Evolutionary conservation across 805 yeast species (phyloP).

Genomic region (Lipomyces kockii): DNA sequence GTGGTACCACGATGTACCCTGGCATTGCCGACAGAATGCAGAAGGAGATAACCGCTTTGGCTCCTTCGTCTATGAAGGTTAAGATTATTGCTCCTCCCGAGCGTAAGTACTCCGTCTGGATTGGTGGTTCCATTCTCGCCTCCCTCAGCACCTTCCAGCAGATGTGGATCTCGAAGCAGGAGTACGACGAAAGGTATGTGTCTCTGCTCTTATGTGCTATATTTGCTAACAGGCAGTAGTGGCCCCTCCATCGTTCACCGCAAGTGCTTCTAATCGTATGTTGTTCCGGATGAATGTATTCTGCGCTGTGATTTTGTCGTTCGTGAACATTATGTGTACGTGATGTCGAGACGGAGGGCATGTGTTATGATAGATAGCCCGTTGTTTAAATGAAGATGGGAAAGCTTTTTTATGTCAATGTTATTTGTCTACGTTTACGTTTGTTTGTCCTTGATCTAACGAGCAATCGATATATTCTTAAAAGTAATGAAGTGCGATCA

Average conservation of each 20-base stretch:
- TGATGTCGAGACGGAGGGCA: background rate
- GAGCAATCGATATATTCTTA: background rate
- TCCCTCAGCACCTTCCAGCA: conserved; percentile 99
- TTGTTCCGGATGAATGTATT: background rate
- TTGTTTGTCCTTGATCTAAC: background rate
- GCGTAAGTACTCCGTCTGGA: conserved; percentile 94
- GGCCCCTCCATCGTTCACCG: conserved; percentile 71
- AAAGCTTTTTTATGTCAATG: background rate
- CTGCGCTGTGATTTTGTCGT: background rate
- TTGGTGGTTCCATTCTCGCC: conserved; percentile 99
- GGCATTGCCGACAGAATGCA: conserved; percentile 99
- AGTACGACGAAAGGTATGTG: conserved; percentile 84
- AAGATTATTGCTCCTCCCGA: conserved; percentile 99
- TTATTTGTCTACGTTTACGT: background rate
- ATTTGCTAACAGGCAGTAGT: conserved; percentile 45
- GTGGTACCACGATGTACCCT: conserved; percentile 99
- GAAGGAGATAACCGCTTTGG: conserved; percentile 99
- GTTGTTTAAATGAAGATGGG: background rate
- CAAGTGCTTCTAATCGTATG: background rate
- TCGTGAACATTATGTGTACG: background rate
- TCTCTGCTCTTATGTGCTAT: background rate
- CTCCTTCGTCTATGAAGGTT: conserved; percentile 99
- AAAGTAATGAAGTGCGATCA: too few relatives aligned
- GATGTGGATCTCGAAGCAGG: conserved; percentile 99
- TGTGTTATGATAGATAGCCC: background rate